Evolutionary conservation across 2,329 filamentous ascomycete species (phyloP).

Genomic region (Apiospora koreana): DNA sequence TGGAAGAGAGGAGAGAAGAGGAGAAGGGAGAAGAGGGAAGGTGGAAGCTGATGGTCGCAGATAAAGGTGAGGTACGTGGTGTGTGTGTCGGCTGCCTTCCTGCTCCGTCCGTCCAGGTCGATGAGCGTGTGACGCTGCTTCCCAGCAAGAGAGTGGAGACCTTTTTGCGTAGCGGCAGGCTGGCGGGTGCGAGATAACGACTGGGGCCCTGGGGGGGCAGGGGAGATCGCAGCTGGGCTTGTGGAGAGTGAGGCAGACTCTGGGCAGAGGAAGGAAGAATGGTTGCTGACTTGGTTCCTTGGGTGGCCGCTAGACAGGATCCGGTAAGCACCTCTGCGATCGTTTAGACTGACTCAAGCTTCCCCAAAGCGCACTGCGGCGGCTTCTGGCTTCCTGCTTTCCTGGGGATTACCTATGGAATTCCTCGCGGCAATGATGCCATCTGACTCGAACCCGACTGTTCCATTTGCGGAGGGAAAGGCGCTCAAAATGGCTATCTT

Average conservation of each 20-base stretch:
- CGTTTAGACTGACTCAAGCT: conserved; percentile 5
- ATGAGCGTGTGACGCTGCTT: conserved; percentile 7
- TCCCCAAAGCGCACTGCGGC: neutral
- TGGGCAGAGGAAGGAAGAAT: neutral
- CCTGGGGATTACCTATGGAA: conserved; percentile 2
- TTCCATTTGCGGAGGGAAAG: neutral
- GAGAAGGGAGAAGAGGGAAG: neutral
- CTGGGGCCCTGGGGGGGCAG: neutral
- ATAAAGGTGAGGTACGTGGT: neutral
- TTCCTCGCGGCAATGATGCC: neutral
- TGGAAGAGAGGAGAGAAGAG: conserved; percentile 7
- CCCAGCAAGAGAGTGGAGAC: conserved; percentile 1
- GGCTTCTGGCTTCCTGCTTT: neutral
- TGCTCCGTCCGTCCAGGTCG: conserved; percentile 6
- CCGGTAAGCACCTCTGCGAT: neutral
- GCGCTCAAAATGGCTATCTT: neutral
- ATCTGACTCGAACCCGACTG: neutral
- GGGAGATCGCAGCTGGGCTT: conserved; percentile 6
- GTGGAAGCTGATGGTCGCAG: conserved; percentile 4
- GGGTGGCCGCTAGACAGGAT: neutral
- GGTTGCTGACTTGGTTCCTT: neutral
- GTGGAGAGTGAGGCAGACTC: conserved; percentile 1
- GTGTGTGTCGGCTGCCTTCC: conserved; percentile 4
- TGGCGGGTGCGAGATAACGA: conserved; percentile 7
- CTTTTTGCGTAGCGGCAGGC: neutral